Conservation (phyloP, 768 basidiomycete species). For the Russula sp. region DNA sequence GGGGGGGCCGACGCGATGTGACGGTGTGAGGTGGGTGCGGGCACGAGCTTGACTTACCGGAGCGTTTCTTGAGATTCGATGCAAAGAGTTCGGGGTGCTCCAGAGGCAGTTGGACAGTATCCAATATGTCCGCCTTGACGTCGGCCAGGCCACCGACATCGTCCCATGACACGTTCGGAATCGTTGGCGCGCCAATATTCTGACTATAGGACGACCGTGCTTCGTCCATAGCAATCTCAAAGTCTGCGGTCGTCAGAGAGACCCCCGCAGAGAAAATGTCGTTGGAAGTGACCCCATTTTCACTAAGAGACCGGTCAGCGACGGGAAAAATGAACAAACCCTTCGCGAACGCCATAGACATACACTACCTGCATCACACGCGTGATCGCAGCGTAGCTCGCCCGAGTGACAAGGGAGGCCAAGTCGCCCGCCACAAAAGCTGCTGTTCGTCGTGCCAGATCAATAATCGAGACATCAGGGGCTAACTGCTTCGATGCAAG, state of each 20-base stretch:
- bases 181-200: conserved; percentile 94
- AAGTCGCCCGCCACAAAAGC: conserved; percentile 83
- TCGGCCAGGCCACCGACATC: conserved; percentile 87
- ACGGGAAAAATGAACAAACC: neutral
- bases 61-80: conserved; percentile 90
- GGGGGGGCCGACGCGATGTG: neutral
- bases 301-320: neutral
- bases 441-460: conserved; percentile 81
- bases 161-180: conserved; percentile 94
- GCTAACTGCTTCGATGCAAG: conserved; percentile 40
- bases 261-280: conserved; percentile 35
- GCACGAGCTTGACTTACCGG: conserved; percentile 54
- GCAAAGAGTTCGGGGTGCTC: conserved; percentile 87
- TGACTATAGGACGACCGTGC: conserved; percentile 78
- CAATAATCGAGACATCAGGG: conserved; percentile 69
- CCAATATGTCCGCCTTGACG: conserved; percentile 89
- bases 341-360: neutral
- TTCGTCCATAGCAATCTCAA: conserved; percentile 61
- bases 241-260: conserved; percentile 51
- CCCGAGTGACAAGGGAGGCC: conserved; percentile 54
- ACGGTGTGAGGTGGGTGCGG: neutral
- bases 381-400: conserved; percentile 47
- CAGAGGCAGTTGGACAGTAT: conserved; percentile 89
- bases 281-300: conserved; percentile 23
- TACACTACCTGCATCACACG: conserved; percentile 30